A percentile compares a stretch with the other conserved stretches of the same genome.
Evolutionary conservation across 768 basidiomycete species (phyloP).

Genomic region (Pulveroboletus frians): DNA sequence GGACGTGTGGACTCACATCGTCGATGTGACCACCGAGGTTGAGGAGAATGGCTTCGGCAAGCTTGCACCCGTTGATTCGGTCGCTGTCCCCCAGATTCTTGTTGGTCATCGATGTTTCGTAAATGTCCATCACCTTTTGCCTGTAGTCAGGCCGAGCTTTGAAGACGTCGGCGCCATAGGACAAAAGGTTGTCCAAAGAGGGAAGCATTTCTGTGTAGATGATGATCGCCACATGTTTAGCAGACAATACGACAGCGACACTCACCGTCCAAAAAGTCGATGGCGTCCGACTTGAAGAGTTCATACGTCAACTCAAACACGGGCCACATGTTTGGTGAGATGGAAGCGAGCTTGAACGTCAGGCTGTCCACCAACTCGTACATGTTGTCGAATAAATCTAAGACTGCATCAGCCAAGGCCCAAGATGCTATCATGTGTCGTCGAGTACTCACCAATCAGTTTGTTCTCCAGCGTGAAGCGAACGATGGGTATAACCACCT

Average conservation of each 20-base stretch:
- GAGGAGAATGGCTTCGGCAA: slow-evolving; percentile 77
- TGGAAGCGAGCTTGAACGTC: slow-evolving; percentile 72
- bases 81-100: slow-evolving; percentile 79
- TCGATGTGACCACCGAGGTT: slow-evolving; percentile 75
- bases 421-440: not conserved
- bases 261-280: slow-evolving; percentile 83
- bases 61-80: slow-evolving; percentile 76
- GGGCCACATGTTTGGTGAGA: slow-evolving; percentile 83
- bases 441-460: slow-evolving; percentile 53
- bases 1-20: slow-evolving; percentile 47
- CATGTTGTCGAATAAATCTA: slow-evolving; percentile 84
- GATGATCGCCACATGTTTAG: not conserved
- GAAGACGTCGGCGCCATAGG: slow-evolving; percentile 74
- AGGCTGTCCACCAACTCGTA: slow-evolving; percentile 81
- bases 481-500: slow-evolving; percentile 75
- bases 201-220: slow-evolving; percentile 75
- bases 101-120: slow-evolving; percentile 64
- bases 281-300: slow-evolving; percentile 76
- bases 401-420: not conserved
- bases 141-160: slow-evolving; percentile 69
- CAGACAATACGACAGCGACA: not conserved
- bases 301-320: slow-evolving; percentile 80
- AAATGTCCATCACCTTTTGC: slow-evolving; percentile 79
- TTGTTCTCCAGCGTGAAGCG: slow-evolving; percentile 72
- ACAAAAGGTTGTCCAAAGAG: slow-evolving; percentile 83